These are phyloP conservation scores for Tephrocybe sp. DNA, from an alignment of 768 basidiomycete genomes.

Conservation along the genomic window DNA sequence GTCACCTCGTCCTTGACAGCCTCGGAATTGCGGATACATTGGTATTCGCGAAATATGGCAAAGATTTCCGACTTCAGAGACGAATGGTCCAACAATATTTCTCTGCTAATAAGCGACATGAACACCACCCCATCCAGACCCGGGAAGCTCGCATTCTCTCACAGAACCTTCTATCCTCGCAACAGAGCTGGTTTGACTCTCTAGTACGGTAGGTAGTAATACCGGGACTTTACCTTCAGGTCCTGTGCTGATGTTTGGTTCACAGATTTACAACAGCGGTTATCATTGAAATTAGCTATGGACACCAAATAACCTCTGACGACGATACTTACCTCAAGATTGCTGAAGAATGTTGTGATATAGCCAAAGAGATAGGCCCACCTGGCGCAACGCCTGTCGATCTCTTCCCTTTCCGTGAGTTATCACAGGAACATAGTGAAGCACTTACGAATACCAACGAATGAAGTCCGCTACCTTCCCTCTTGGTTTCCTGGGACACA, in stretches of 20 bases:
- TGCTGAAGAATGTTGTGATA: conserved; percentile 15
- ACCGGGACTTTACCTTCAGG: no score
- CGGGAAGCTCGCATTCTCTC: conserved; percentile 31
- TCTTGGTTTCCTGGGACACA: conserved; percentile 25
- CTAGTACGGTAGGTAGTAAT: not conserved
- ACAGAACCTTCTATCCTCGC: conserved; percentile 22
- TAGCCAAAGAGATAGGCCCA: conserved; percentile 13
- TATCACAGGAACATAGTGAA: not conserved
- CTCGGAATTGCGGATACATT: conserved; percentile 17
- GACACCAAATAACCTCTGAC: conserved; percentile 20
- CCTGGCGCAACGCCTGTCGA: conserved; percentile 20
- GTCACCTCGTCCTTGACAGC: conserved; percentile 7
- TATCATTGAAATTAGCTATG: conserved; percentile 20
- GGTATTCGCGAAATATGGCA: conserved; percentile 20
- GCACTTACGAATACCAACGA: not conserved
- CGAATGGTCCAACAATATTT: conserved; percentile 19
- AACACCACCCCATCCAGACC: conserved; percentile 27
- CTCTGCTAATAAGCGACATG: conserved; percentile 18
- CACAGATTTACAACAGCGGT: conserved; percentile 22
- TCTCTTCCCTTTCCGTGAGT: conserved; percentile 22
- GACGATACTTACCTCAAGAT: conserved; percentile 23
- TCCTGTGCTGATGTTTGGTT: conserved; percentile 1
- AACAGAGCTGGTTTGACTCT: conserved; percentile 16
- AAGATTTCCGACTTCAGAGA: conserved; percentile 21
- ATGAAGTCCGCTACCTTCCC: conserved; percentile 19